Conservation (phyloP, 306 rosid species). For the Castanospermum australe region DNA sequence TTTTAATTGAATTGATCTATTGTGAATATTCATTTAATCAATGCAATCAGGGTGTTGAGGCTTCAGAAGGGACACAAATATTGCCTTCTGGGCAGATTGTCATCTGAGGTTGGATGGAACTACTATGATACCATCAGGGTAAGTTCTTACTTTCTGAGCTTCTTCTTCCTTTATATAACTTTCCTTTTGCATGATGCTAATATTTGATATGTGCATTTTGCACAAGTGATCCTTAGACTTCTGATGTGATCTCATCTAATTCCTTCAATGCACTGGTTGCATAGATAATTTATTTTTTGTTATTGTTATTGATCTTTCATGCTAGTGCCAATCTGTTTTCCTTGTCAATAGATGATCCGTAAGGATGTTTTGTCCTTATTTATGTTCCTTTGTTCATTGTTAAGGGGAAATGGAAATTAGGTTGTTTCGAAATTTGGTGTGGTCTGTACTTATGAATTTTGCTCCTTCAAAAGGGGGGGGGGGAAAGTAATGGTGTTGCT, state of each 20-base stretch:
- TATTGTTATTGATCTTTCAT: background rate
- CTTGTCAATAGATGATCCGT: background rate
- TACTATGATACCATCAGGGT: conserved; percentile 50
- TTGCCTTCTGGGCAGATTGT: conserved; percentile 55
- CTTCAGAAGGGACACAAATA: conserved; percentile 79
- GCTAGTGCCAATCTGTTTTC: background rate
- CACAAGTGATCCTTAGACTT: background rate
- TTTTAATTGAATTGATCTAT: background rate
- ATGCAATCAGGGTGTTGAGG: conserved; percentile 62
- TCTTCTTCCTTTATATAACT: conserved; percentile 6
- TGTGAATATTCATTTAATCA: background rate
- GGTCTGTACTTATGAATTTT: background rate
- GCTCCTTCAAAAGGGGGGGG: background rate
- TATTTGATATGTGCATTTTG: background rate
- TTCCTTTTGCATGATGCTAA: background rate
- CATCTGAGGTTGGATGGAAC: conserved; percentile 75
- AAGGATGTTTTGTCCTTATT: background rate
- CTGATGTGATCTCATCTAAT: background rate
- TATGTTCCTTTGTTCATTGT: background rate
- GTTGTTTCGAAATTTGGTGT: background rate
- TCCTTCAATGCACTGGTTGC: conserved; percentile 20
- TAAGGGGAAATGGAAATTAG: background rate
- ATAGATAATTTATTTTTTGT: conserved; percentile 19
- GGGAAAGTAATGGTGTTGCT: background rate
- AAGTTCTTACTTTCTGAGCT: conserved; percentile 28